These are phyloP conservation scores for California macrophylla DNA, from an alignment of 441 rosid species.

Conservation along the genomic window DNA sequence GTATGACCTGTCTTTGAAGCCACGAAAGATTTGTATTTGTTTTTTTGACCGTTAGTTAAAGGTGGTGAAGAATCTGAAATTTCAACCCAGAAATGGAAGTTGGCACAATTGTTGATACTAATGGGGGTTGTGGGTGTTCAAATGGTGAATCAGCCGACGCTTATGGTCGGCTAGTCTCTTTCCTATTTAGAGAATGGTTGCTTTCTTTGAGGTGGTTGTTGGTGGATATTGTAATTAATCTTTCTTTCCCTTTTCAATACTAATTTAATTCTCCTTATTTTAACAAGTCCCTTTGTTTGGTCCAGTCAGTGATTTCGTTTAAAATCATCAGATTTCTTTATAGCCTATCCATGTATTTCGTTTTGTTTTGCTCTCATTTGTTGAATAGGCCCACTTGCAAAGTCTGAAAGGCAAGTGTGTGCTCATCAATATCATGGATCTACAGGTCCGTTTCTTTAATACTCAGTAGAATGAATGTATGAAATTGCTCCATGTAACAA, in stretches of 20 bases:
- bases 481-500: neutral
- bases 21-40: neutral
- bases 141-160: neutral
- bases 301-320: slow-evolving; percentile 3
- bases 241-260: slow-evolving; percentile 15
- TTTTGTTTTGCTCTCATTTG: neutral
- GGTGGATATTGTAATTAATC: slow-evolving; percentile 25
- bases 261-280: neutral
- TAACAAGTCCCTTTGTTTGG: neutral
- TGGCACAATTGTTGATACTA: neutral
- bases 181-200: slow-evolving; percentile 47
- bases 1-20: neutral
- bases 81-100: neutral
- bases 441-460: neutral
- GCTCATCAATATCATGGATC: neutral
- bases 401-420: slow-evolving; percentile 3
- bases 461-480: neutral
- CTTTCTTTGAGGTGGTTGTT: slow-evolving; percentile 39
- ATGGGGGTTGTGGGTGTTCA: neutral
- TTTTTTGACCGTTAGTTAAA: neutral
- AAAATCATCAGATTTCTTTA: neutral
- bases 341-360: slow-evolving; percentile 14
- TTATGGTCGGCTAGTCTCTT: slow-evolving; percentile 48
- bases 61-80: neutral
- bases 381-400: neutral